Evolutionary conservation across 1,139 yeast species (phyloP).

Genomic region (Saccharomyces hybrid): DNA sequence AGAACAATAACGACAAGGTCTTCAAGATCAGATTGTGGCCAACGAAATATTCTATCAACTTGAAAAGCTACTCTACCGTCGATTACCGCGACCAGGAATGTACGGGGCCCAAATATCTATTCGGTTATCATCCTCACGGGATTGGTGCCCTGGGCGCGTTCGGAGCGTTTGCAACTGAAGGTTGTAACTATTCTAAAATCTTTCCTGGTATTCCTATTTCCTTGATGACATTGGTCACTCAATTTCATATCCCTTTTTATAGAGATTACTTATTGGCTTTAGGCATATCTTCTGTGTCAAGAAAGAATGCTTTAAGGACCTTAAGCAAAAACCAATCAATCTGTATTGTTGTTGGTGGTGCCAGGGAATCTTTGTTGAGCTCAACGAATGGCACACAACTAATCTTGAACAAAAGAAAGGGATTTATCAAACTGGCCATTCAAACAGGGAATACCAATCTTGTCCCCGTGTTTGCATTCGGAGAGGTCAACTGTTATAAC

Average conservation of each 20-base stretch:
- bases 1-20: slow-evolving; percentile 13
- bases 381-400: slow-evolving; percentile 53
- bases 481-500: slow-evolving; percentile 77
- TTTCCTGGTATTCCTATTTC: slow-evolving; percentile 81
- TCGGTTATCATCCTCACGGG: slow-evolving; percentile 97
- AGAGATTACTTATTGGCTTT: slow-evolving; percentile 76
- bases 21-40: slow-evolving; percentile 13
- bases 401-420: slow-evolving; percentile 71
- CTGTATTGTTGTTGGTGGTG: slow-evolving; percentile 91
- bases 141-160: slow-evolving; percentile 89
- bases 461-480: slow-evolving; percentile 89
- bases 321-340: slow-evolving; percentile 68
- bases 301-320: slow-evolving; percentile 58
- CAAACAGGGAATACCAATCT: slow-evolving; percentile 67
- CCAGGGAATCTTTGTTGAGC: slow-evolving; percentile 77
- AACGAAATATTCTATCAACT: slow-evolving; percentile 6
- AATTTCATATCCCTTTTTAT: slow-evolving; percentile 80
- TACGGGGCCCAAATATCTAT: slow-evolving; percentile 72
- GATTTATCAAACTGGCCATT: slow-evolving; percentile 81
- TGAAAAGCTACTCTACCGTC: slow-evolving; percentile 10
- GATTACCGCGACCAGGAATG: slow-evolving; percentile 10
- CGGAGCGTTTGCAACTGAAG: slow-evolving; percentile 80
- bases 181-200: slow-evolving; percentile 53
- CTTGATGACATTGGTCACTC: slow-evolving; percentile 72
- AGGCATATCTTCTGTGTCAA: slow-evolving; percentile 83